Conservation (phyloP, 75 land plant species). For the Picea sitchensis region DNA sequence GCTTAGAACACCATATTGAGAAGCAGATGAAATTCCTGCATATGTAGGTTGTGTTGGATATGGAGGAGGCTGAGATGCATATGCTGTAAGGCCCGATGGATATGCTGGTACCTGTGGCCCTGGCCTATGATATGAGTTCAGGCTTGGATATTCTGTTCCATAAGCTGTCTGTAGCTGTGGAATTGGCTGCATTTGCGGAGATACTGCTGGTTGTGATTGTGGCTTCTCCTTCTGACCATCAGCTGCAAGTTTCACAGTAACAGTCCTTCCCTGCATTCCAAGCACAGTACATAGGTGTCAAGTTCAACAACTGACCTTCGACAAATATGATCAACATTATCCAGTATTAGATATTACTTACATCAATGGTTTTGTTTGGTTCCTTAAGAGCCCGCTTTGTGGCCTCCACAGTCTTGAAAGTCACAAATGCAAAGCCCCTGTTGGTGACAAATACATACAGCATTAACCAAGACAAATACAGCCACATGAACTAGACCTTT, state of each 20-base stretch:
- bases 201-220: constrained; percentile 24
- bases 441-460: neutral
- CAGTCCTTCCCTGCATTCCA: constrained; percentile 57
- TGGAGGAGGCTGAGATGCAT: constrained; percentile 1
- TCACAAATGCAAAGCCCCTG: constrained; percentile 87
- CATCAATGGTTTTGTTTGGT: constrained; percentile 67
- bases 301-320: neutral
- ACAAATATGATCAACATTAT: neutral
- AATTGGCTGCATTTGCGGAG: constrained; percentile 7
- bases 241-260: constrained; percentile 69
- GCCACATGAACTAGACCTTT: neutral
- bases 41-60: constrained; percentile 29
- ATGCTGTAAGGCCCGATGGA: constrained; percentile 21
- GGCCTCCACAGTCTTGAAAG: constrained; percentile 69
- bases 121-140: constrained; percentile 28
- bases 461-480: constrained; percentile 8
- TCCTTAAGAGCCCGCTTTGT: constrained; percentile 68
- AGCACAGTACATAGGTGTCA: neutral
- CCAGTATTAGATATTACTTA: constrained; percentile 18
- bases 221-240: constrained; percentile 55
- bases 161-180: constrained; percentile 31
- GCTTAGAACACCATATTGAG: constrained; percentile 29
- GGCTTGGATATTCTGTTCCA: constrained; percentile 17
- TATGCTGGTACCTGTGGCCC: constrained; percentile 30
- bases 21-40: constrained; percentile 14